Conservation (phyloP, 75 land plant species). For the Pinus tabuliformis region DNA sequence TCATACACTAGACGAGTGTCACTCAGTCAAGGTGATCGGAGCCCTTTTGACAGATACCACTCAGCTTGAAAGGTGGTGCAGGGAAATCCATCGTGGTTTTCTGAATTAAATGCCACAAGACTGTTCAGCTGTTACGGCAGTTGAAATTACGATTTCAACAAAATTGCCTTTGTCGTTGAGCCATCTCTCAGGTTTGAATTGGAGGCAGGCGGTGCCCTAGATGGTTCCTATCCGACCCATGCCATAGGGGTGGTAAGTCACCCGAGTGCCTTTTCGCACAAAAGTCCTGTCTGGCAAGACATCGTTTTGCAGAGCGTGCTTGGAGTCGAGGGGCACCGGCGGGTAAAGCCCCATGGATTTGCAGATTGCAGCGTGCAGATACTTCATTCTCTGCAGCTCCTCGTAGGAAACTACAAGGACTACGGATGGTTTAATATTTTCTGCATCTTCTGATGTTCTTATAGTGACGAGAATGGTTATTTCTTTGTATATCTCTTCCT, state of each 20-base stretch:
- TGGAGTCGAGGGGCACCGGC: conserved; percentile 26
- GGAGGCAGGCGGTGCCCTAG: conserved; percentile 50
- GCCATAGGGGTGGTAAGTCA: conserved; percentile 23
- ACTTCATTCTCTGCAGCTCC: conserved; percentile 31
- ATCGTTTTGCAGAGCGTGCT: conserved; percentile 17
- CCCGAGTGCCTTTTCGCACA: background rate
- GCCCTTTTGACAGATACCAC: no score
- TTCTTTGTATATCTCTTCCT: no score
- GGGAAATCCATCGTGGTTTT: no score
- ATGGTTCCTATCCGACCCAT: conserved; percentile 52
- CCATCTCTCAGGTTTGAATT: conserved; percentile 60
- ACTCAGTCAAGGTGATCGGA: no score
- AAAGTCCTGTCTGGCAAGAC: conserved; percentile 35
- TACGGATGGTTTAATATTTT: background rate
- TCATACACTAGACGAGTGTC: no score
- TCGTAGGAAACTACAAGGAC: conserved; percentile 12
- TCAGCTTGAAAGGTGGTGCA: no score
- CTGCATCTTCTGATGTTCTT: background rate
- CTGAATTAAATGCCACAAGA: no score
- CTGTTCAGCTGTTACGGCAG: no score
- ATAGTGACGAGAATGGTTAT: background rate
- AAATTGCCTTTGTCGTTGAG: conserved; percentile 13
- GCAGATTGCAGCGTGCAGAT: conserved; percentile 35
- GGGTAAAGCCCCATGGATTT: conserved; percentile 50
- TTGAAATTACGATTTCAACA: no score